Base-by-base conservation (phyloP, 176 grass and related monocot species). In the Cenchrus americanus region DNA sequence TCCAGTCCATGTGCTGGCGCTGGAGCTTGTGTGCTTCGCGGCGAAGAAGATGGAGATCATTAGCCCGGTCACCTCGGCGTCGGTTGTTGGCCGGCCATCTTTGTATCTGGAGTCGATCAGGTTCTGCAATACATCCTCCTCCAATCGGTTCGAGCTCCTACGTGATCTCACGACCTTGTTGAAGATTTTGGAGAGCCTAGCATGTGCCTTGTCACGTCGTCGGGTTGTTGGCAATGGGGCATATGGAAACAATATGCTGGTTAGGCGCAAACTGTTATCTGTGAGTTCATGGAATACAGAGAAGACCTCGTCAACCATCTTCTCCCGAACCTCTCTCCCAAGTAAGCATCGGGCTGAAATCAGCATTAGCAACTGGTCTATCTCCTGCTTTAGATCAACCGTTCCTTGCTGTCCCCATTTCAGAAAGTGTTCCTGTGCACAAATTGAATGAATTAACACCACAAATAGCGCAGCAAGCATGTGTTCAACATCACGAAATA, bases 401-500 rank as follows among this genome's bases (percentile, higher is more conserved):
- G 52, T 88, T 44, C 89, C 85, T 13, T 69, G 71, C 7, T 87
- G 80, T 77, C 68, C 79, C 89, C 89, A 91, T 40, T 37, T 37
- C 12, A 7, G 7, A 55, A 75, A 75, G 26, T n/a, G 55, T 18
- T 18, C 17, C 52, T 54, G 15, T 52, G 50, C 50, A 52, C 14
- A 52, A 15, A 4, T 52, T 52, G 14, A 14, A 15, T 14, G 14
- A 52, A 37, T 37, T 37, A 37, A 52, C 50, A 5, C 14, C 47
- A 49, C 10, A 49, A 13, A 49, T 49, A 49, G 47, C 2, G 43
- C 43, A 44, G 43, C 43, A 44, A 44, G 8, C 8, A 44, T 44
- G 43, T 44, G 8, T 44, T 44, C 43, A 9, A 8, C 43, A 9
- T 44, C 43, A 44, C 8, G 0, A 44, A 44, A 44, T 6, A 44